Evolutionary conservation across 192 early-diverging fungal genomes (phyloP), one percentile per base, ranked within the genome.

Genomic region (Gamsiella multidivaricata): DNA sequence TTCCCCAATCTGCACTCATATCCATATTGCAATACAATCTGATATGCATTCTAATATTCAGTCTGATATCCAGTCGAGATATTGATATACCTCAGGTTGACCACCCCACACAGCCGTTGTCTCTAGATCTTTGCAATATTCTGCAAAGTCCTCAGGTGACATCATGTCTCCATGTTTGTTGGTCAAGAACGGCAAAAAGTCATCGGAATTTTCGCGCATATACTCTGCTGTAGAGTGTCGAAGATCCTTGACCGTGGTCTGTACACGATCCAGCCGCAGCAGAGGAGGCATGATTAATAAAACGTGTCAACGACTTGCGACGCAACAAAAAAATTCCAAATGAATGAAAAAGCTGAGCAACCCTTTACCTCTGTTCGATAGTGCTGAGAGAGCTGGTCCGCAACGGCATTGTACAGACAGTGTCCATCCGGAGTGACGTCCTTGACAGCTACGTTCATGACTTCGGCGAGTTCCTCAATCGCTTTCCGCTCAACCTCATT

Each of bases 21-120:
- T n/a, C n/a, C n/a, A n/a, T n/a, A n/a, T n/a, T n/a, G n/a, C n/a
- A n/a, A n/a, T n/a, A n/a, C n/a, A n/a, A n/a, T n/a, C n/a, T n/a
- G n/a, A n/a, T n/a, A n/a, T n/a, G n/a, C n/a, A n/a, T n/a, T n/a
- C n/a, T n/a, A n/a, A n/a, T n/a, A n/a, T n/a, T n/a, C n/a, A n/a
- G n/a, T n/a, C n/a, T n/a, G n/a, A n/a, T n/a, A n/a, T n/a, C 25
- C 41, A 43, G 31, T 18, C 18, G 17, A 26, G 28, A 23, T 32
- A n/a, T 25, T 25, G 10, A 14, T 18, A 54, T 81, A 93, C 92
- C 85, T 99, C 97, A 18, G 91, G 84, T 60, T 99, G 92, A 10
- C 97, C 96, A 68, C 97, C 97, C 97, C 97, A 99, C 5, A 87
- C 85, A 1, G 95, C 93, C 0, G 95, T 94, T 20, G 71, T 67